These are phyloP conservation scores for Irpex lacteus DNA, from an alignment of 1,284 basidiomycete species.

Conservation along the genomic window DNA sequence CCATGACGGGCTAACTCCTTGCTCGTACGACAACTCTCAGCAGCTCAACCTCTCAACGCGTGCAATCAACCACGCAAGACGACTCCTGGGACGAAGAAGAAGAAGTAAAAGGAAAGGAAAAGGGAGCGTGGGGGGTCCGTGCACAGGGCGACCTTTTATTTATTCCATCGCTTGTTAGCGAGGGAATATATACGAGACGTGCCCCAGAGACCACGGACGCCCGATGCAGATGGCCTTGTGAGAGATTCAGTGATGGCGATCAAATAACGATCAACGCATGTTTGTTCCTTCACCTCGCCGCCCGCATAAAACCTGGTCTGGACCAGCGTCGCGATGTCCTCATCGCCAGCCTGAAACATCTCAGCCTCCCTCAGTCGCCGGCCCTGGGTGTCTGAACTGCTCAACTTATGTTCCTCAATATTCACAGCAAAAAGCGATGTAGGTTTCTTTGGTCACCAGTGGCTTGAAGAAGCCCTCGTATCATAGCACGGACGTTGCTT, in stretches of 20 bases:
- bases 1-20: slow-evolving; percentile 19
- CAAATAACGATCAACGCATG: not conserved
- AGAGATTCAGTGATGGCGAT: not conserved
- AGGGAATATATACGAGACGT: not conserved
- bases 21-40: not conserved
- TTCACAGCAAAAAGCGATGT: not conserved
- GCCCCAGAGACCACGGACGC: not conserved
- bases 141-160: not conserved
- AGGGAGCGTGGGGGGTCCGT: not conserved
- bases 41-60: not conserved
- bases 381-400: not conserved
- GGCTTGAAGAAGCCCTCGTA: not conserved
- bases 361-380: not conserved
- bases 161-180: not conserved
- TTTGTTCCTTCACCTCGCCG: not conserved
- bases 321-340: not conserved
- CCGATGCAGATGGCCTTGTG: not conserved
- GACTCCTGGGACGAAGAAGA: not conserved
- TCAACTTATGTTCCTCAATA: not conserved
- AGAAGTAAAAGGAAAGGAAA: not conserved
- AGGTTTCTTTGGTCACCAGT: not conserved
- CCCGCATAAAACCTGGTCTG: not conserved
- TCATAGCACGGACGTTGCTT: not conserved
- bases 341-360: not conserved
- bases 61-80: not conserved